Percentiles rank a stretch among this genome's conserved stretches.
These are phyloP conservation scores for Xerocomellus dryophilus DNA, from an alignment of 768 basidiomycete species.

Conservation along the genomic window DNA sequence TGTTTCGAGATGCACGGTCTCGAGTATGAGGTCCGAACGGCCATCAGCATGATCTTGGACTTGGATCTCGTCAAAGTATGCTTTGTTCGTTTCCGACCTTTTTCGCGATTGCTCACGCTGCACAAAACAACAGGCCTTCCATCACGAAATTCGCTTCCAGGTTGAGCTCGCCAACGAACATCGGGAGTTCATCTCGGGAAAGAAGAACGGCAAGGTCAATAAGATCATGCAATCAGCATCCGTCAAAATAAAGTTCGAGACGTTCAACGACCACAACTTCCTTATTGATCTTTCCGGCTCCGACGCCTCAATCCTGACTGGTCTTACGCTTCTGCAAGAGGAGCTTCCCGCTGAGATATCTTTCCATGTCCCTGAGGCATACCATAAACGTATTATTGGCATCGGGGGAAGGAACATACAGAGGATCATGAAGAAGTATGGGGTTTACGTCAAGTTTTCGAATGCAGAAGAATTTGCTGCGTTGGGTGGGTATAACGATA, in stretches of 20 bases:
- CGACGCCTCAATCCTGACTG: constrained; percentile 81
- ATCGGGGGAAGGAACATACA: constrained; percentile 98
- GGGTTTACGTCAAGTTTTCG: constrained; percentile 99
- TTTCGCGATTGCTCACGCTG: background rate
- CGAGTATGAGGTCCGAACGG: constrained; percentile 85
- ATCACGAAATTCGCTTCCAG: constrained; percentile 97
- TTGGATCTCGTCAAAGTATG: constrained; percentile 87
- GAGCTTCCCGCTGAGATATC: constrained; percentile 98
- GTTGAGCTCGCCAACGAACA: constrained; percentile 98
- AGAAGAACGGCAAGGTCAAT: constrained; percentile 99
- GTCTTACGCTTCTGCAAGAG: constrained; percentile 87
- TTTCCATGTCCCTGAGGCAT: constrained; percentile 97
- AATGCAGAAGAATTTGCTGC: constrained; percentile 97
- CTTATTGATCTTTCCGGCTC: constrained; percentile 87
- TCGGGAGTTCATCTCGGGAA: constrained; percentile 96
- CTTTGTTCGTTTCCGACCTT: background rate
- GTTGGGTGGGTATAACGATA: constrained; percentile 92
- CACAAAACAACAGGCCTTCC: constrained; percentile 61
- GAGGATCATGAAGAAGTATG: constrained; percentile 99
- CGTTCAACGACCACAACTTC: constrained; percentile 95
- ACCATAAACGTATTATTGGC: constrained; percentile 98
- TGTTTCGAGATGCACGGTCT: constrained; percentile 96
- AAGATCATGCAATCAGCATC: constrained; percentile 98
- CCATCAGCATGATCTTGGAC: constrained; percentile 83
- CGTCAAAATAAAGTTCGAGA: constrained; percentile 99